Conservation (phyloP, 495 filamentous ascomycete species). For the Lasiosphaeria miniovina region DNA sequence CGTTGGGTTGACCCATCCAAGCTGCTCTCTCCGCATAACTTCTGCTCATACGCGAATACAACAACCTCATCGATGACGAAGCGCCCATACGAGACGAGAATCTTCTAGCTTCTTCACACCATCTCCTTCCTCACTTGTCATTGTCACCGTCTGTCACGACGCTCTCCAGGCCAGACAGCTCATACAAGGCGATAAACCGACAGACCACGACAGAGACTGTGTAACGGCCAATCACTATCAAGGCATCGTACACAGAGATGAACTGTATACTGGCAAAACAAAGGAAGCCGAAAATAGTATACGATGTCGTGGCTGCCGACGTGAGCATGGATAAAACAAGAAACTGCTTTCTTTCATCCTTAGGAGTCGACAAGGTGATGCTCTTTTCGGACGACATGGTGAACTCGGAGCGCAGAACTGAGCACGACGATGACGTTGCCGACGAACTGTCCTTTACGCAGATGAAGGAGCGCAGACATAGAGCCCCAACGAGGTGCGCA, state of each 20-base stretch:
- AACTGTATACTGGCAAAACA: constrained; percentile 27
- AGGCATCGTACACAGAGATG: constrained; percentile 19
- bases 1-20: too few relatives aligned
- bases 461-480: constrained; percentile 7
- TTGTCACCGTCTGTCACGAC: neutral
- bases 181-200: constrained; percentile 19
- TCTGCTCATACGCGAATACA: too few relatives aligned
- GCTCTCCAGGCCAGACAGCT: constrained; percentile 13
- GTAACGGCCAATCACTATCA: constrained; percentile 21
- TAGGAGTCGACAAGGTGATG: constrained; percentile 14
- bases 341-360: constrained; percentile 12
- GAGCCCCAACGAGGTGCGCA: constrained; percentile 15
- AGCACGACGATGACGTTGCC: neutral
- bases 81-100: too few relatives aligned
- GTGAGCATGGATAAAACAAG: constrained; percentile 19
- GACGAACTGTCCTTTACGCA: neutral
- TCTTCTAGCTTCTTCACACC: too few relatives aligned
- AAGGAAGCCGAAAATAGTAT: constrained; percentile 25
- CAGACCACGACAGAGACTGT: constrained; percentile 20
- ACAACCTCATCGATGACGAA: too few relatives aligned
- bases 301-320: constrained; percentile 14
- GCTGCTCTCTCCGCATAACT: too few relatives aligned
- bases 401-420: constrained; percentile 5
- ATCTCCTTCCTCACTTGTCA: neutral
- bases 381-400: constrained; percentile 7